Evolutionary conservation across 2,329 filamentous ascomycete genomes (phyloP).

Genomic region (Monosporascus sp.): DNA sequence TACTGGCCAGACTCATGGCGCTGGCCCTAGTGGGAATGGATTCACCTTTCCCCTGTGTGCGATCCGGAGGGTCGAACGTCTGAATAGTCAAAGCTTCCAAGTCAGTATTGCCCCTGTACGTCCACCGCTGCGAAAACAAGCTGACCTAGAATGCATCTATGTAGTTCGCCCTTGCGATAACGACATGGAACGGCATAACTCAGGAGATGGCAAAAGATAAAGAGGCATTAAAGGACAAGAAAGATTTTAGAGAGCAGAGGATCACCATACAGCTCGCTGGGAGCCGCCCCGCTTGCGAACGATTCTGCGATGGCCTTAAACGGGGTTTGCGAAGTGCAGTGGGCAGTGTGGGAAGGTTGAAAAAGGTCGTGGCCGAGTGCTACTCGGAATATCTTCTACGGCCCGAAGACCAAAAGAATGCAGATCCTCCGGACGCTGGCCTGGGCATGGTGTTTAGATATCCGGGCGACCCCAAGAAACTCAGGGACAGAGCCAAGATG

Average conservation of each 20-base stretch:
- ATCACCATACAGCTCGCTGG: conserved; percentile 89
- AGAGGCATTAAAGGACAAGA: conserved; percentile 33
- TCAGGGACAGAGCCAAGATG: conserved; percentile 95
- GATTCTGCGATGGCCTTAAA: conserved; percentile 94
- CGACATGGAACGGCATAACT: conserved; percentile 80
- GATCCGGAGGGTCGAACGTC: conserved; percentile 82
- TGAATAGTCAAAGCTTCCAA: conserved; percentile 86
- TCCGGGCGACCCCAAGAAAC: conserved; percentile 88
- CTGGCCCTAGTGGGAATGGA: conserved; percentile 88
- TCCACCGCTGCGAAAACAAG: neutral
- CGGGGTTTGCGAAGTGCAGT: conserved; percentile 81
- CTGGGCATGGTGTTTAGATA: conserved; percentile 90
- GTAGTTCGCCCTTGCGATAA: conserved; percentile 85
- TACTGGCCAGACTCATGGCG: conserved; percentile 88
- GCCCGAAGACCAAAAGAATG: conserved; percentile 55
- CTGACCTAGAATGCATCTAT: conserved; percentile 11
- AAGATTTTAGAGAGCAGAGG: conserved; percentile 61
- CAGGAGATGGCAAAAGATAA: conserved; percentile 43
- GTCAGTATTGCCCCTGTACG: conserved; percentile 28
- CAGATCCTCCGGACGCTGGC: conserved; percentile 79
- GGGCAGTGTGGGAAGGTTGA: conserved; percentile 79
- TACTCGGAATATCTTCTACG: conserved; percentile 83
- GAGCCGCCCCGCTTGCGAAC: conserved; percentile 81
- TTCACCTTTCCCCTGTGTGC: conserved; percentile 92
- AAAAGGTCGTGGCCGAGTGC: conserved; percentile 73